Evolutionary conservation across 441 rosid genomes (phyloP), one percentile per base, ranked within the genome.

Genomic region (Biscutella laevigata): DNA sequence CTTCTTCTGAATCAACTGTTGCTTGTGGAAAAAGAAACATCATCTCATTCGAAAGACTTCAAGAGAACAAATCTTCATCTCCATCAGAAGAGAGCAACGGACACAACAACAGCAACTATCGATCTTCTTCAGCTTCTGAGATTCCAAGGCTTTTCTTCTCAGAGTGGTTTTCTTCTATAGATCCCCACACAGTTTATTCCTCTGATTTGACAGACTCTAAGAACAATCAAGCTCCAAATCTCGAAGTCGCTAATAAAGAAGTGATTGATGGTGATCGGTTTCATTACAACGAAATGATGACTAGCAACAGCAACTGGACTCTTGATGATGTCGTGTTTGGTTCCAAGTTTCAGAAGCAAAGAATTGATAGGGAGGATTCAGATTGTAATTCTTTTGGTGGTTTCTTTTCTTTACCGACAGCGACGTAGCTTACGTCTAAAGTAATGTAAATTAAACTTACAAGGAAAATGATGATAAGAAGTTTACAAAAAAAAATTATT

Each of bases 121-220:
- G 1, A 16, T 32, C 32, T 7, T 25, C 24, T 34, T 43, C 39
- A 33, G 45, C 4, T 33, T 8, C 29, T 32, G 59, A 61, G 38
- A 66, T 81, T 13, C 94, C 90, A 1, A 77, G 74, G 62, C 35
- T 84, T 41, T 64, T 86, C 62, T 89, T 89, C 20, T 73, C 94
- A 1, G 95, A 82, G 66, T 86, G 97, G 97, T 75, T 89, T 21
- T 50, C 77, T 5, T 61, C 67, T 24, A 78, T 74, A n/a, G 33
- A 68, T 30, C 63, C 37, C 41, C 16, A 57, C 6, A 42, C 38
- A 52, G 53, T 71, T 21, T 20, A 16, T 24, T 29, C 65, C 43
- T 51, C 56, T 45, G 44, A 13, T 30, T 24, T 59, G 8, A 22
- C 21, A 49, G 61, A 40, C 43, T 59, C 61, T 44, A 52, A 59